Evolutionary conservation across 176 grass and related monocot species (phyloP).

Genomic region (Aegilops umbellulata): DNA sequence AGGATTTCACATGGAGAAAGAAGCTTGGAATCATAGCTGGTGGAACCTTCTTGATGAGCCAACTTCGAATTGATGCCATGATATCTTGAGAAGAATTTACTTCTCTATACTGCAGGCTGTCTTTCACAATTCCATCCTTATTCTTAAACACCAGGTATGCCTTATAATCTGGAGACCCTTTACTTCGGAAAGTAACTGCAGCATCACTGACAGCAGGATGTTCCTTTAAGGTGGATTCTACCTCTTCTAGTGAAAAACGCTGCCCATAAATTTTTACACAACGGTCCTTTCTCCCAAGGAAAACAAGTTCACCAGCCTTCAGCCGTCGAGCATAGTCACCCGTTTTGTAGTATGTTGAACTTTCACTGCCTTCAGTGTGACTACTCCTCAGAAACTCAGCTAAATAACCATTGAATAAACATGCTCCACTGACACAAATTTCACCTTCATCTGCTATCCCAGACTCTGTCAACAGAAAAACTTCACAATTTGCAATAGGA

Average conservation of each 20-base stretch:
- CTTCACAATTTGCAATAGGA: constrained; percentile 81
- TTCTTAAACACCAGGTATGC: constrained; percentile 70
- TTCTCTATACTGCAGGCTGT: background rate
- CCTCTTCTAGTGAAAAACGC: constrained; percentile 73
- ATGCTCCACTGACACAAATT: constrained; percentile 75
- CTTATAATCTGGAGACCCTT: constrained; percentile 44
- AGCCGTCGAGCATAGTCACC: constrained; percentile 73
- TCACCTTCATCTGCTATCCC: constrained; percentile 56
- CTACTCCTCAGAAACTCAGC: constrained; percentile 16
- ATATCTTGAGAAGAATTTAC: constrained; percentile 36
- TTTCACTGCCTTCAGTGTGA: constrained; percentile 15
- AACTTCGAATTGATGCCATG: constrained; percentile 59
- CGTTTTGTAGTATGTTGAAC: constrained; percentile 50
- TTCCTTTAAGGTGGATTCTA: constrained; percentile 73
- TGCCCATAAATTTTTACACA: constrained; percentile 80
- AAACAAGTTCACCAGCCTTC: constrained; percentile 67
- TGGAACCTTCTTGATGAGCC: constrained; percentile 65
- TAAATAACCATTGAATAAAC: constrained; percentile 80
- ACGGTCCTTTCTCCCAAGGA: constrained; percentile 81
- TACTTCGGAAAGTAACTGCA: constrained; percentile 62
- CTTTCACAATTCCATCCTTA: constrained; percentile 1
- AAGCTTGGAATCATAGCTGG: constrained; percentile 67
- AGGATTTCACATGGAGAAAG: constrained; percentile 50
- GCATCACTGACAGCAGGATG: constrained; percentile 63
- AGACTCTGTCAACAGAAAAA: constrained; percentile 38